Percentiles rank a stretch among this genome's conserved stretches.
phyloP scores from a whole-genome alignment of 257 asterid genomes.

The Salvia hispanica region DNA sequence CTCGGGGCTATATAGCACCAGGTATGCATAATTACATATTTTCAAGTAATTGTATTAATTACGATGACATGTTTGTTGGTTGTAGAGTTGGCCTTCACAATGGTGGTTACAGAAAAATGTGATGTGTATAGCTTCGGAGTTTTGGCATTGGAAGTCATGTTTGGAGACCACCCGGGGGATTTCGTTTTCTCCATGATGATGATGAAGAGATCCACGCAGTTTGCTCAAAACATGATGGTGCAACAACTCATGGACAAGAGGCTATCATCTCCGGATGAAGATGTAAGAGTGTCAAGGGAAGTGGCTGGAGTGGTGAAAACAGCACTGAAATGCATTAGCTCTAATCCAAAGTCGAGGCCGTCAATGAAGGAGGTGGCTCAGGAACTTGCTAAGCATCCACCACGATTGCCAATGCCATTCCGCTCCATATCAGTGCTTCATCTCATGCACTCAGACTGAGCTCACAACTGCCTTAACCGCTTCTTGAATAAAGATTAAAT shows the following conservation, averaged over 20 bases:
- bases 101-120: conserved; percentile 36
- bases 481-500: too few species aligned
- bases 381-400: not conserved
- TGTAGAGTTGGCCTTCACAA: conserved; percentile 38
- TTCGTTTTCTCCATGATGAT: not conserved
- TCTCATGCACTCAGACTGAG: too few species aligned
- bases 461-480: too few species aligned
- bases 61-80: too few species aligned
- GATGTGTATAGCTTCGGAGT: conserved; percentile 40
- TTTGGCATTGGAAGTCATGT: conserved; percentile 32
- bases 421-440: too few species aligned
- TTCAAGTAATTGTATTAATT: too few species aligned
- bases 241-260: not conserved
- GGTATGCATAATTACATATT: conserved; percentile 3
- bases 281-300: not conserved
- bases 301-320: not conserved
- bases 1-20: conserved; percentile 40
- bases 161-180: conserved; percentile 33
- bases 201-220: not conserved
- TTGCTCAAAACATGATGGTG: not conserved
- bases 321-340: not conserved
- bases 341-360: conserved; percentile 13
- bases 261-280: too few species aligned
- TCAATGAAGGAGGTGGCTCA: conserved; percentile 15
- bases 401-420: too few species aligned